Percentiles rank a stretch among this genome's conserved stretches.
These are phyloP conservation scores for Penicillium sp. DNA, from an alignment of 2,329 filamentous ascomycete genomes.

Conservation along the genomic window DNA sequence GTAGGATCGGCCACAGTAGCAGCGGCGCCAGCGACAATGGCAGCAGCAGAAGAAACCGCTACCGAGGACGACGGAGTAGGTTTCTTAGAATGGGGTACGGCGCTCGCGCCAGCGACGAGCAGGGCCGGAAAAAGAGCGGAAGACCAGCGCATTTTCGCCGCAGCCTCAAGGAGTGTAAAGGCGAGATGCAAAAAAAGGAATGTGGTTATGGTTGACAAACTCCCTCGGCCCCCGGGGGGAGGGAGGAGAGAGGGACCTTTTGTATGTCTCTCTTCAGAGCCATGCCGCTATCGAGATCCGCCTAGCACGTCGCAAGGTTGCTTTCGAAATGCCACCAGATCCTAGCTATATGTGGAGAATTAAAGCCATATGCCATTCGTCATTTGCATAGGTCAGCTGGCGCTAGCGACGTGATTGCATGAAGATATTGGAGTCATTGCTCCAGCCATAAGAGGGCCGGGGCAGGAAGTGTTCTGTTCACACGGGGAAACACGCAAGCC, in stretches of 20 bases:
- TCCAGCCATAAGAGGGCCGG: too few relatives aligned
- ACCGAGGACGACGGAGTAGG: background rate
- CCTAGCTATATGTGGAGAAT: background rate
- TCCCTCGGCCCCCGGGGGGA: background rate
- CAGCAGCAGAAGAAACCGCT: slow-evolving; percentile 15
- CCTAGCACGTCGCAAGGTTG: background rate
- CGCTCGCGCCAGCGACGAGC: slow-evolving; percentile 19
- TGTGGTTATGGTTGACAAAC: background rate
- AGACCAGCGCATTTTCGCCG: slow-evolving; percentile 15
- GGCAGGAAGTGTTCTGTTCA: background rate
- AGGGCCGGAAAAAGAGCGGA: slow-evolving; percentile 10
- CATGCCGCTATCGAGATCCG: background rate
- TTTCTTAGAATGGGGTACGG: slow-evolving; percentile 2
- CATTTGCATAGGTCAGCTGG: background rate
- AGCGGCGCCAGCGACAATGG: background rate
- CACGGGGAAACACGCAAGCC: background rate
- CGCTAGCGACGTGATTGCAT: background rate
- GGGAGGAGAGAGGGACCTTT: background rate
- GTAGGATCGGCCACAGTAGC: slow-evolving; percentile 16
- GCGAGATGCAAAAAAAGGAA: background rate
- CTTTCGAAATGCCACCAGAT: background rate
- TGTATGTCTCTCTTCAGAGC: background rate
- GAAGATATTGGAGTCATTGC: background rate
- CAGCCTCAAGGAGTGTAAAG: slow-evolving; percentile 10
- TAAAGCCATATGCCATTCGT: background rate